These are phyloP conservation scores for Lentinula aciculospora DNA, from an alignment of 768 basidiomycete genomes.

Conservation along the genomic window DNA sequence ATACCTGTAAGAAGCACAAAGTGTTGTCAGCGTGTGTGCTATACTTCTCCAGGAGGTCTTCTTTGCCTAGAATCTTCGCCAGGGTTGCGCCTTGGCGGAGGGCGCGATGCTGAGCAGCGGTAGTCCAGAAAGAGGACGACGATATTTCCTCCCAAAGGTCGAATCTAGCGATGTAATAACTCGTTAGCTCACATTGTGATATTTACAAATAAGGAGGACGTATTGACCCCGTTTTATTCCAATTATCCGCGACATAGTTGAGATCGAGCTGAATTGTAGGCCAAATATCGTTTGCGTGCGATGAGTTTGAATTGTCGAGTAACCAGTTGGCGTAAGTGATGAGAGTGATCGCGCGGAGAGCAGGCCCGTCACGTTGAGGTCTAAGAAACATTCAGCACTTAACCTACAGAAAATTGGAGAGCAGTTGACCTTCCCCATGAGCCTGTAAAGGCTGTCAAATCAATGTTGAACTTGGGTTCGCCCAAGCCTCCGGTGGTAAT, in stretches of 20 bases:
- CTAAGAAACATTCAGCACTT: background rate
- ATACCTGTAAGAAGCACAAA: conserved; percentile 47
- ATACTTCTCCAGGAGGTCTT: conserved; percentile 20
- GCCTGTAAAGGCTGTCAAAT: conserved; percentile 54
- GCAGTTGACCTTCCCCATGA: conserved; percentile 28
- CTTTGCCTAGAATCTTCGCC: conserved; percentile 32
- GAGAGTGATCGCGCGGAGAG: conserved; percentile 60
- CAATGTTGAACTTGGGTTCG: conserved; percentile 68
- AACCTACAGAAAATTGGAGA: background rate
- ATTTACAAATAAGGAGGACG: background rate
- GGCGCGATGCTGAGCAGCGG: conserved; percentile 49
- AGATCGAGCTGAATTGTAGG: conserved; percentile 40
- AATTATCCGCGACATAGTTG: conserved; percentile 45
- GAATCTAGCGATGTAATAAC: conserved; percentile 21
- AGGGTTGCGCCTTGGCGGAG: conserved; percentile 43
- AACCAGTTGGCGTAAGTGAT: conserved; percentile 66
- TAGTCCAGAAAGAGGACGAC: conserved; percentile 53
- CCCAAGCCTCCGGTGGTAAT: conserved; percentile 60
- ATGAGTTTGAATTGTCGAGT: conserved; percentile 36
- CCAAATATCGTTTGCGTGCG: conserved; percentile 29
- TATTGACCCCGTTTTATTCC: conserved; percentile 45
- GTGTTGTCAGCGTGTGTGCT: conserved; percentile 37
- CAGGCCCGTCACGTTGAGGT: conserved; percentile 50
- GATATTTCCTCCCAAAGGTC: conserved; percentile 47
- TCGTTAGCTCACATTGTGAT: background rate